Percentiles rank a stretch among this genome's conserved stretches.
Conservation (phyloP, 495 filamentous ascomycete species). For the Chaetomium tenue region DNA sequence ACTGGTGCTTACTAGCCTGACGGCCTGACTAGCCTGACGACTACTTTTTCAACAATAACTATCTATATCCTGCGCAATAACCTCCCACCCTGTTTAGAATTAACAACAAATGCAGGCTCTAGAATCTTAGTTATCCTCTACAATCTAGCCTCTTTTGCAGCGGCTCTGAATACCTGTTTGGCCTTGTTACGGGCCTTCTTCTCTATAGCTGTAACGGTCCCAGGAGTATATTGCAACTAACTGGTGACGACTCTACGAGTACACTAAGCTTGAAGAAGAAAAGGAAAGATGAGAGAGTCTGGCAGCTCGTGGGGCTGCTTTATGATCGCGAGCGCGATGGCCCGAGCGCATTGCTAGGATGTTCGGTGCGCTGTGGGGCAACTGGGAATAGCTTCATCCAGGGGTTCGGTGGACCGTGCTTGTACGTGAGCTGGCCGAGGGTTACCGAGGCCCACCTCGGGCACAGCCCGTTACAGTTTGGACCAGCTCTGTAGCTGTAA, state of each 20-base stretch:
- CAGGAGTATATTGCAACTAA: no score
- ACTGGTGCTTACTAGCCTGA: not conserved
- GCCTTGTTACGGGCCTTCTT: not conserved
- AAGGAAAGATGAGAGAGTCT: no score
- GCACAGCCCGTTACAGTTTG: not conserved
- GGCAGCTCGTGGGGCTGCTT: no score
- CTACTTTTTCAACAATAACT: conserved; percentile 5
- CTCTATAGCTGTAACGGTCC: not conserved
- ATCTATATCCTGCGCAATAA: not conserved
- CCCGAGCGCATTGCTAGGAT: no score
- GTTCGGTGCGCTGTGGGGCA: no score
- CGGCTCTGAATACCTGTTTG: not conserved
- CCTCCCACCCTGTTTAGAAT: not conserved
- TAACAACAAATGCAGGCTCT: not conserved
- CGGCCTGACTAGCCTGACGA: not conserved
- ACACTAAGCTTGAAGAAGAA: no score
- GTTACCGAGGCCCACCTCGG: no score
- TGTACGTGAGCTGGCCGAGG: no score
- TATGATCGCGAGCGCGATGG: no score
- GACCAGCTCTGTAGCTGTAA: not conserved
- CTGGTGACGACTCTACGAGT: no score
- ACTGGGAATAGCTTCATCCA: no score
- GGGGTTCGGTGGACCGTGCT: no score
- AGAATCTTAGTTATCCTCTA: not conserved
- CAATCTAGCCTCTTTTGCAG: not conserved